Percentiles rank a stretch among this genome's conserved stretches.
phyloP scores from a whole-genome alignment of 73 alveolate genomes.

The Chromera velia region DNA sequence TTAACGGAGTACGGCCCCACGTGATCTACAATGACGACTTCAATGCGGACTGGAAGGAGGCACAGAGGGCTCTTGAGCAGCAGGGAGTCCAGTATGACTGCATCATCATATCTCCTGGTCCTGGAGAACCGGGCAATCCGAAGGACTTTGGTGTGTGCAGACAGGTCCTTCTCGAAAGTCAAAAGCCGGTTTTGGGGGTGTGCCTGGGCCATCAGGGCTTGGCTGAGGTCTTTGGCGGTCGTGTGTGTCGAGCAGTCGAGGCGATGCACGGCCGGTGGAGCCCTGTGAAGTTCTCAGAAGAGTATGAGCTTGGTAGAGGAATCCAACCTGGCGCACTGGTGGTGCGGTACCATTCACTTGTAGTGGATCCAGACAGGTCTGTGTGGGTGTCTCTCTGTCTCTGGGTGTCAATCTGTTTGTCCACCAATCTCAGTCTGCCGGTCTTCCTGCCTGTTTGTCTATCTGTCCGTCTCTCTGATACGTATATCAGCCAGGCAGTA shows the following conservation, averaged over 20 bases:
- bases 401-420: too few species aligned
- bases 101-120: not conserved
- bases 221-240: not conserved
- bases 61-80: too few species aligned
- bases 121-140: not conserved
- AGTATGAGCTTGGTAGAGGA: not conserved
- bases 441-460: not conserved
- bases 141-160: not conserved
- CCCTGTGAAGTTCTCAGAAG: not conserved
- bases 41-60: too few species aligned
- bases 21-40: too few species aligned
- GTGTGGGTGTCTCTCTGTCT: too few species aligned
- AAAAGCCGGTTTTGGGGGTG: not conserved
- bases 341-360: not conserved
- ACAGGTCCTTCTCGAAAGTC: not conserved
- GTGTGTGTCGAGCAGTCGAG: not conserved
- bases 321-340: not conserved
- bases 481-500: not conserved
- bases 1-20: too few species aligned
- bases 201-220: not conserved
- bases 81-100: too few species aligned
- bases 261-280: not conserved
- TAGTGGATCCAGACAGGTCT: too few species aligned
- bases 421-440: too few species aligned
- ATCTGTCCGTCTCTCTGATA: not conserved